Evolutionary conservation across 23 red algal species (phyloP), one percentile per base, ranked within the genome.

Genomic region (Gracilariopsis chorda): DNA sequence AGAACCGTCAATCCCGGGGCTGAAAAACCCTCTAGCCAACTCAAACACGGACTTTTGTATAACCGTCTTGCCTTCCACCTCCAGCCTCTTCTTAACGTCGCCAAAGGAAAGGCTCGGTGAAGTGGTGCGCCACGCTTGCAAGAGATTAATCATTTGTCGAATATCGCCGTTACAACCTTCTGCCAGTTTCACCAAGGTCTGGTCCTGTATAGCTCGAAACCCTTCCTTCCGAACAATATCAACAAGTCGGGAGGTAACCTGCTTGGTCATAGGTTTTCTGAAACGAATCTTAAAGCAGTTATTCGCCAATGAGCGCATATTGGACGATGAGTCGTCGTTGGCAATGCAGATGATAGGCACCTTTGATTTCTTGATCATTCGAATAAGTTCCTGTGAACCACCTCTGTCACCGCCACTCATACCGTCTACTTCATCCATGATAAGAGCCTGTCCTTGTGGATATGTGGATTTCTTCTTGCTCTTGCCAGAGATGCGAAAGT

Each of bases 381-480:
- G 76, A 62, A 90, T 95, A 27, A 99, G 80, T 55, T 99, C 97
- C 70, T 95, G 88, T 58, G 51, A 82, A 20, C 97, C 97, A 46
- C 97, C 97, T 29, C 97, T 89, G 85, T 99, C 97, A 33, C 97
- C 97, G 9, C 77, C 48, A 25, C 90, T 94, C 97, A 99, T 99
- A 34, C 97, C 97, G 58, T 99, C 97, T 20, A 99, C 93, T 78
- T 99, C 97, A 78, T 99, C 97, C 97, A 99, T 99, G 58, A 99
- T 94, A 14, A 99, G 70, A 49, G 94, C 93, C 32, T 95, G 93
- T 41, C 90, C 90, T n/a, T 89, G 35, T 14, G 74, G 84, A 51
- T 44, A 93, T 40, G 49, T 28, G 33, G 37, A 30, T 17, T 64
- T 44, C 48, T 79, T 84, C 36, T 79, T 65, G 19, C 52, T 60